A percentile compares a stretch with the other conserved stretches of the same genome.
These are phyloP conservation scores for Avicennia marina DNA, from an alignment of 257 asterid genomes.

Conservation along the genomic window DNA sequence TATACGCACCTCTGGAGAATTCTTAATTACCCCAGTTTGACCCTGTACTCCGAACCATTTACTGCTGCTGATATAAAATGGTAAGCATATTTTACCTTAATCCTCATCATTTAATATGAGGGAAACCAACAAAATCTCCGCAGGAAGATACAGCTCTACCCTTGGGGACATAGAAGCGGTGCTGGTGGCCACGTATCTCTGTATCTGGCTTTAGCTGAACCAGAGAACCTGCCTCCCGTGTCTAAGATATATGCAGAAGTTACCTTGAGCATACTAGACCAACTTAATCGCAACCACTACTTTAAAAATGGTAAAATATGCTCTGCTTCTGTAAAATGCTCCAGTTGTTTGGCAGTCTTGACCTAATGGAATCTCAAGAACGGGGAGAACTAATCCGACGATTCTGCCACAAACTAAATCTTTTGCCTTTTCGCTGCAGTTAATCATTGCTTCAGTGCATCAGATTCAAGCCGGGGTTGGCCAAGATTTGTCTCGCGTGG, in stretches of 20 bases:
- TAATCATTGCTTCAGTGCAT: constrained; percentile 52
- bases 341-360: neutral
- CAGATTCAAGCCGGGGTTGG: constrained; percentile 48
- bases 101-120: neutral
- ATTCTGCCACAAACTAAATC: neutral
- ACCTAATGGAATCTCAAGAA: neutral
- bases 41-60: constrained; percentile 43
- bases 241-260: constrained; percentile 48
- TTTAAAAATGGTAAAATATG: constrained; percentile 39
- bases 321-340: neutral
- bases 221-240: constrained; percentile 34
- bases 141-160: constrained; percentile 66
- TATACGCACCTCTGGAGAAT: constrained; percentile 42
- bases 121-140: neutral
- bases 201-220: constrained; percentile 54
- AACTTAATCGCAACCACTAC: constrained; percentile 31
- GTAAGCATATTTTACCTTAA: constrained; percentile 16
- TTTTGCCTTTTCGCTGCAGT: constrained; percentile 35
- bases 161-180: constrained; percentile 62
- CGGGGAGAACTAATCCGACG: no score
- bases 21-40: constrained; percentile 27
- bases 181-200: constrained; percentile 39
- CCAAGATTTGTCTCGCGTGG: constrained; percentile 44
- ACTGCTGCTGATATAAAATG: constrained; percentile 44
- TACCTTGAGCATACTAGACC: constrained; percentile 50